Base-by-base conservation (phyloP, 495 filamentous ascomycete species). In the Tricharina praecox region DNA sequence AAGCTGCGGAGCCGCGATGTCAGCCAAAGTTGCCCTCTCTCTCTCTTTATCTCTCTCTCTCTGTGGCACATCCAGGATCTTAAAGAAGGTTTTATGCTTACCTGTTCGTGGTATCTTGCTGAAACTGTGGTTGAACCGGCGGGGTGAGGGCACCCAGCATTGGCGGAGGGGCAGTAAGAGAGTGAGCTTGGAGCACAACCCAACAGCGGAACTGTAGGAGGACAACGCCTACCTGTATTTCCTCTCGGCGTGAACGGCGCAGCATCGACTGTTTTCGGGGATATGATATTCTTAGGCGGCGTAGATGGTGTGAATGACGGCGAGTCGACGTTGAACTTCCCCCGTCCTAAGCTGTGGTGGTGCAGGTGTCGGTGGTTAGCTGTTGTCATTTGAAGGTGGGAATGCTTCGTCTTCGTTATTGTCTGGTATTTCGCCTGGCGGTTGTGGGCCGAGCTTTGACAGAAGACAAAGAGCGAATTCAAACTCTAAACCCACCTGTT, bases 261-360 rank as follows among this genome's bases (percentile, higher is more conserved):
- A n/a, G 90, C 90, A 64, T 70, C 85, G 1, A 79, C 92, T 49
- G 82, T 78, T 63, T 87, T 85, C 1, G 86, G 85, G 3, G 87
- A 88, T 49, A 96, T 79, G 16, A 72, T 70, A 25, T 73, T 70
- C 40, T 59, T 55, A 47, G 52, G 67, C 58, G 47, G 71, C 64
- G 62, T 72, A 64, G 67, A 70, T 50, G 90, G 92, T 0, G 85
- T 94, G 54, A 97, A 97, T 34, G 88, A 81, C 11, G 92, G 90
- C 10, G 90, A 95, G 53, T 96, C 90, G 55, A 93, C 88, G 62
- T 93, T 96, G 55, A 97, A 76, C 68, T 67, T 88, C 85, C 67
- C 81, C 90, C 48, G 70, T 64, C 51, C 68, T 69, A 53, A 61
- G 60, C 55, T 42, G 21, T 58, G 47, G n/a, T n/a, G n/a, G n/a